These are phyloP conservation scores for Ogataea philodendri DNA, from an alignment of 805 yeast genomes.

Conservation along the genomic window DNA sequence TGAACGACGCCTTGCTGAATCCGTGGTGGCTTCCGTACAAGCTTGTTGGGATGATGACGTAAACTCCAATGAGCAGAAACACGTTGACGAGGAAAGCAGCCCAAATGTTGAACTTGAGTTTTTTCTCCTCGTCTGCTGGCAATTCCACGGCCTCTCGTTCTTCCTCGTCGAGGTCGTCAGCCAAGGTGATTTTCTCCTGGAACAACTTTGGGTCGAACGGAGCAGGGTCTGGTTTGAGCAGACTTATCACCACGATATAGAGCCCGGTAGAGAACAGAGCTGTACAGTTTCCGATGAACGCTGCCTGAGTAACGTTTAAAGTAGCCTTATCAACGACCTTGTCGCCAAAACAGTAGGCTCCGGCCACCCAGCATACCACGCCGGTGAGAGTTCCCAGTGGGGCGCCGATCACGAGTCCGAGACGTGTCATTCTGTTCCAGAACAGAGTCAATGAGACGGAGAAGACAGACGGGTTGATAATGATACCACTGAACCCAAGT, in stretches of 20 bases:
- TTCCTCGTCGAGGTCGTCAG: slow-evolving; percentile 11
- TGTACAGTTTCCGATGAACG: slow-evolving; percentile 31
- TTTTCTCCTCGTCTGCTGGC: slow-evolving; percentile 6
- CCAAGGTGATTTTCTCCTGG: slow-evolving; percentile 18
- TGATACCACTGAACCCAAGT: slow-evolving; percentile 5
- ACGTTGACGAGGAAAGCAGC: slow-evolving; percentile 31
- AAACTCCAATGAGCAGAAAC: slow-evolving; percentile 33
- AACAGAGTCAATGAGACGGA: slow-evolving; percentile 37
- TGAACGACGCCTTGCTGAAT: slow-evolving; percentile 33
- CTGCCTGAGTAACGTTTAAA: slow-evolving; percentile 5
- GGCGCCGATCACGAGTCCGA: slow-evolving; percentile 37
- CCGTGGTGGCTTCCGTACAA: slow-evolving; percentile 36
- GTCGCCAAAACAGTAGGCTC: slow-evolving; percentile 24
- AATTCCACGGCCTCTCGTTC: slow-evolving; percentile 4
- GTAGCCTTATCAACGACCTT: slow-evolving; percentile 19
- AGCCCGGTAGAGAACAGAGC: slow-evolving; percentile 37
- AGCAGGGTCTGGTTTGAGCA: slow-evolving; percentile 32
- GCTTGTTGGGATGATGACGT: slow-evolving; percentile 42
- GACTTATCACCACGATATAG: slow-evolving; percentile 30
- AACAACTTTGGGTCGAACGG: slow-evolving; percentile 34
- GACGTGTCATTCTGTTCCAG: slow-evolving; percentile 29
- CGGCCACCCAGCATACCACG: slow-evolving; percentile 33
- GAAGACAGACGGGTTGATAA: slow-evolving; percentile 35
- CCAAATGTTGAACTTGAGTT: slow-evolving; percentile 24
- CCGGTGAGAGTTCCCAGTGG: slow-evolving; percentile 34